Percentiles rank a stretch among this genome's conserved stretches.
Conservation (phyloP, 2,329 filamentous ascomycete species). For the Myriosclerotinia curreyana region DNA sequence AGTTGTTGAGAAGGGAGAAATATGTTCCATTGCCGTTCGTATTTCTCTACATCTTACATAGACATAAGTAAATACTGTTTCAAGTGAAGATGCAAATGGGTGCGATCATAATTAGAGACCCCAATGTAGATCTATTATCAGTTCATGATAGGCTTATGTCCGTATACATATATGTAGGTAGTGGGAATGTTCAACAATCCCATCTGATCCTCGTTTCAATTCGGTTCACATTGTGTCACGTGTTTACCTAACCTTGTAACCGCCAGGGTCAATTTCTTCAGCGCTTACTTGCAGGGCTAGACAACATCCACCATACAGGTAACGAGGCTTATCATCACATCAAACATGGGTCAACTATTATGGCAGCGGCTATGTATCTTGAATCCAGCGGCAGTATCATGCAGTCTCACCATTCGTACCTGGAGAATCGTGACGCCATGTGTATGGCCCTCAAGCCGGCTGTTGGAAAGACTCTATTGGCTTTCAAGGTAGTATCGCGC, state of each 20-base stretch:
- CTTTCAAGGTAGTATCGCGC: slow-evolving; percentile 24
- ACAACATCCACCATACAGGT: slow-evolving; percentile 20
- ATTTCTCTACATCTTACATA: not conserved
- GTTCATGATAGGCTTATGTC: too few relatives aligned
- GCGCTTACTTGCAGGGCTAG: slow-evolving; percentile 20
- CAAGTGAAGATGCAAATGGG: not conserved
- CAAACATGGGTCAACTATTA: slow-evolving; percentile 20
- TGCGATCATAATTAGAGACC: not conserved
- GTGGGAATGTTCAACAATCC: not conserved
- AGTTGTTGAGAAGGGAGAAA: not conserved
- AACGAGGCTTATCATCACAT: slow-evolving; percentile 22
- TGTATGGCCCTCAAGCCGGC: slow-evolving; percentile 17
- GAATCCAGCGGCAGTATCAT: slow-evolving; percentile 22
- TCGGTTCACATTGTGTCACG: not conserved
- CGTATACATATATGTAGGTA: too few relatives aligned
- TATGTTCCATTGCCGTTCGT: not conserved
- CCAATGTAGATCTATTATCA: too few relatives aligned
- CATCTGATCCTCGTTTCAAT: not conserved
- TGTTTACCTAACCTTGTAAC: slow-evolving; percentile 8
- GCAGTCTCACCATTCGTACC: slow-evolving; percentile 17
- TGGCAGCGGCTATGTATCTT: slow-evolving; percentile 22
- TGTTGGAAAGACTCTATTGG: slow-evolving; percentile 24
- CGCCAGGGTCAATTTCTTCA: slow-evolving; percentile 20
- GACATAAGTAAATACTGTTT: not conserved
- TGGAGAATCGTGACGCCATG: slow-evolving; percentile 19